Conservation (phyloP, 768 basidiomycete species). For the Boletus tomentosulus region DNA sequence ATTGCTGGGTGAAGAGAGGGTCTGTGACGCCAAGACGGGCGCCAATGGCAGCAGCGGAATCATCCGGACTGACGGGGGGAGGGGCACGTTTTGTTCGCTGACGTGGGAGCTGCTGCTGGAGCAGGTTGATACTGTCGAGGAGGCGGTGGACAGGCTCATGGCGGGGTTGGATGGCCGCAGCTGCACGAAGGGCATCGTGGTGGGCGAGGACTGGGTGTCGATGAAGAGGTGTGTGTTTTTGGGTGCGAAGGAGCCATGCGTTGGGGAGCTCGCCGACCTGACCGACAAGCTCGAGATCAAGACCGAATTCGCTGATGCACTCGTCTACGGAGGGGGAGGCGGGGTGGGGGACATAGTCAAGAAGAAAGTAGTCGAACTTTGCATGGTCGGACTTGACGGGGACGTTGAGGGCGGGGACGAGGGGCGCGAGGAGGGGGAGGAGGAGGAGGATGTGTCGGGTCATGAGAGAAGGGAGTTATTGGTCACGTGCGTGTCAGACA, state of each 20-base stretch:
- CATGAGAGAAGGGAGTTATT: constrained; percentile 6
- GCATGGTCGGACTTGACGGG: constrained; percentile 46
- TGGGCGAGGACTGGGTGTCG: constrained; percentile 40
- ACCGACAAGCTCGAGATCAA: constrained; percentile 87
- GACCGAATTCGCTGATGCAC: constrained; percentile 54
- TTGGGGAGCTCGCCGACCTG: constrained; percentile 77
- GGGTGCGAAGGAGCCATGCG: constrained; percentile 76
- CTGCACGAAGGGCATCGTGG: constrained; percentile 42
- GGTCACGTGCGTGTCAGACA: constrained; percentile 1
- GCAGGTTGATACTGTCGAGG: constrained; percentile 53
- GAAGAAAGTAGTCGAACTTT: constrained; percentile 78
- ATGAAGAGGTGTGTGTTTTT: constrained; percentile 30
- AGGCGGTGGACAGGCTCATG: constrained; percentile 38
- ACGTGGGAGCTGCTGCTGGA: constrained; percentile 62
- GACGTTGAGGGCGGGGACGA: constrained; percentile 1
- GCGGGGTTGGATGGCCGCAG: constrained; percentile 34
- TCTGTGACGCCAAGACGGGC: constrained; percentile 67
- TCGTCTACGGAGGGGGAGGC: constrained; percentile 55
- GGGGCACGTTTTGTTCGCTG: constrained; percentile 73
- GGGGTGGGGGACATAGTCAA: constrained; percentile 56
- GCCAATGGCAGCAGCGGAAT: constrained; percentile 45
- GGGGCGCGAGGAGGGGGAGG: constrained; percentile 5
- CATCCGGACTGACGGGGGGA: constrained; percentile 44
- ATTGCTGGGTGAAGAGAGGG: constrained; percentile 80
- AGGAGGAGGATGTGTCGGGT: constrained; percentile 4